Conservation (phyloP, 345 rosid genomes). For the rapeseed (Brassica napus) region DNA sequence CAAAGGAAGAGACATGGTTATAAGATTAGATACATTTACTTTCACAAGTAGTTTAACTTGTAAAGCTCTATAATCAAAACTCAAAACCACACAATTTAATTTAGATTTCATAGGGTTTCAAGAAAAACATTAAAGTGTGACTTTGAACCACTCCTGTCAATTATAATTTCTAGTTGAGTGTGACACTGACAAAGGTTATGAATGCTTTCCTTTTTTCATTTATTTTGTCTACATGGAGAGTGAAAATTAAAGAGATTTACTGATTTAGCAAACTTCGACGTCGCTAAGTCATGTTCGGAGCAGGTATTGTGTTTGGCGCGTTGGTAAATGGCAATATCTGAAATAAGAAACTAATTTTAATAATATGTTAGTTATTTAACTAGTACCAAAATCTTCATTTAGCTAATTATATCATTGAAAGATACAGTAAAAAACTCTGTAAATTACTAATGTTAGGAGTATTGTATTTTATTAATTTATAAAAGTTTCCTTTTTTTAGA, state of each 20-base stretch:
- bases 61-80: constrained; percentile 10
- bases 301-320: constrained; percentile 28
- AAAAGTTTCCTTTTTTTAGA: too few species aligned
- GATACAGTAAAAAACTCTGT: too few species aligned
- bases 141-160: constrained; percentile 30
- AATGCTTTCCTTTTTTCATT: constrained; percentile 1
- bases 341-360: neutral
- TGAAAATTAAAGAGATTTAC: neutral
- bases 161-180: constrained; percentile 11
- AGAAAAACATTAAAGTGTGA: constrained; percentile 11
- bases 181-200: constrained; percentile 16
- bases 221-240: constrained; percentile 2
- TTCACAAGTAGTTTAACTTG: neutral
- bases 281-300: constrained; percentile 15
- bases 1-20: too few species aligned
- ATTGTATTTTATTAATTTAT: too few species aligned
- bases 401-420: neutral
- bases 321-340: neutral
- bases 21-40: too few species aligned
- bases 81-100: neutral
- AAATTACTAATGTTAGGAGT: too few species aligned
- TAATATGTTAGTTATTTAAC: neutral
- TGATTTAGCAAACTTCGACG: neutral
- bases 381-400: neutral
- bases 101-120: neutral